phyloP scores from a whole-genome alignment of 2,329 filamentous ascomycete genomes.

The Trichoderma sp. region DNA sequence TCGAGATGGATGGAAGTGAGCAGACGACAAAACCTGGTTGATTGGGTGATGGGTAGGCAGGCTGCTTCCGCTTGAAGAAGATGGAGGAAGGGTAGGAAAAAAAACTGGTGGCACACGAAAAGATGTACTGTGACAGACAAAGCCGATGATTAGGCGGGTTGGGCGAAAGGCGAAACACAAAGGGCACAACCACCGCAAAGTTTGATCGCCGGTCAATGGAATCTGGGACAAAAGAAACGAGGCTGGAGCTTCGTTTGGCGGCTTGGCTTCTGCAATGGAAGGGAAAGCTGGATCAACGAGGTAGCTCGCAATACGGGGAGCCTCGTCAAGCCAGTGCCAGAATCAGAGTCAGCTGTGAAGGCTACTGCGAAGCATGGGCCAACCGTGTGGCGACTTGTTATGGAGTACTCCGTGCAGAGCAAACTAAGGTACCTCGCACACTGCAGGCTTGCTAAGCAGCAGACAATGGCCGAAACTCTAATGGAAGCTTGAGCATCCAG shows the following conservation, averaged over 20 bases:
- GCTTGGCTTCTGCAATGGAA: background rate
- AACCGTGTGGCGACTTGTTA: constrained; percentile 2
- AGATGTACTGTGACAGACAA: constrained; percentile 25
- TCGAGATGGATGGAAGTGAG: constrained; percentile 20
- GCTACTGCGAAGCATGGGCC: constrained; percentile 15
- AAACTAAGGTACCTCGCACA: background rate
- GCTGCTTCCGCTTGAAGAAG: background rate
- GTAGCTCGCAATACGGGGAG: background rate
- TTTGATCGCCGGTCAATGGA: background rate
- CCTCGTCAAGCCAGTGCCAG: background rate
- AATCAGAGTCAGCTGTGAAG: constrained; percentile 5
- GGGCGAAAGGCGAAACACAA: constrained; percentile 20
- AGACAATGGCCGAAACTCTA: background rate
- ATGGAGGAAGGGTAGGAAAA: constrained; percentile 16
- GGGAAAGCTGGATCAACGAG: background rate
- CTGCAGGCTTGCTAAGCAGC: background rate
- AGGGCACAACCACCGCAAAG: background rate
- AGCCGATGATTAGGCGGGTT: constrained; percentile 30
- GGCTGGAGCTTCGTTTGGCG: background rate
- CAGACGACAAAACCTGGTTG: constrained; percentile 4
- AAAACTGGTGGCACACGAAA: constrained; percentile 17
- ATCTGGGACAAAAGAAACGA: background rate
- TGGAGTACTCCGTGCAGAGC: background rate
- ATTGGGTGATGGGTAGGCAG: constrained; percentile 16
- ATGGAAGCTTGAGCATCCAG: background rate